Conservation (phyloP, 2,329 filamentous ascomycete species). For the Dothiorella sarmentorum region DNA sequence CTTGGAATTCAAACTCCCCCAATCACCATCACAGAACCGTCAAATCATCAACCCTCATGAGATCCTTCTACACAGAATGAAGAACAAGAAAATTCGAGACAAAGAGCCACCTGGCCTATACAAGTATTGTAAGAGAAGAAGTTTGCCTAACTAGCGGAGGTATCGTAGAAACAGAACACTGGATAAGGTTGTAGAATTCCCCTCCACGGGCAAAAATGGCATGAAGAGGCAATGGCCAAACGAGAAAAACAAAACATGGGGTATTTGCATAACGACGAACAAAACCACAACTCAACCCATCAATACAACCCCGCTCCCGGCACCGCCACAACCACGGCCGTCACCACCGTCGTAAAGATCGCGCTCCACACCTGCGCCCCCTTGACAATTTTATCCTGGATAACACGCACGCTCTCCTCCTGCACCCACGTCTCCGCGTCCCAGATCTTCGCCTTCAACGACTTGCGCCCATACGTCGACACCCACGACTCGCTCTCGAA, state of each 20-base stretch:
- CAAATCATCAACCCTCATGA: neutral
- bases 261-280: neutral
- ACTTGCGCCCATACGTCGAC: conserved; percentile 65
- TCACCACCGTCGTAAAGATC: conserved; percentile 30
- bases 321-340: conserved; percentile 26
- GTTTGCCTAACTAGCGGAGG: neutral
- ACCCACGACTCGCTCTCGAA: conserved; percentile 77
- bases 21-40: too few species aligned
- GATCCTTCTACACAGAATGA: too few species aligned
- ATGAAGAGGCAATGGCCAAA: neutral
- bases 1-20: too few species aligned
- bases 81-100: neutral
- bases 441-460: conserved; percentile 69
- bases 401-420: conserved; percentile 70
- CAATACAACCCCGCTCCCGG: conserved; percentile 20
- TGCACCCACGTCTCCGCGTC: conserved; percentile 75
- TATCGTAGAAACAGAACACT: neutral
- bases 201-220: too few species aligned
- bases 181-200: too few species aligned
- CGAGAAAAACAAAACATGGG: neutral
- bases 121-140: neutral
- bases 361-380: conserved; percentile 35
- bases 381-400: conserved; percentile 67
- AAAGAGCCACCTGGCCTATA: neutral
- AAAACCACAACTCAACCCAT: neutral